Conservation (phyloP, 2,329 filamentous ascomycete species). For the Fusarium sulawesiense region DNA sequence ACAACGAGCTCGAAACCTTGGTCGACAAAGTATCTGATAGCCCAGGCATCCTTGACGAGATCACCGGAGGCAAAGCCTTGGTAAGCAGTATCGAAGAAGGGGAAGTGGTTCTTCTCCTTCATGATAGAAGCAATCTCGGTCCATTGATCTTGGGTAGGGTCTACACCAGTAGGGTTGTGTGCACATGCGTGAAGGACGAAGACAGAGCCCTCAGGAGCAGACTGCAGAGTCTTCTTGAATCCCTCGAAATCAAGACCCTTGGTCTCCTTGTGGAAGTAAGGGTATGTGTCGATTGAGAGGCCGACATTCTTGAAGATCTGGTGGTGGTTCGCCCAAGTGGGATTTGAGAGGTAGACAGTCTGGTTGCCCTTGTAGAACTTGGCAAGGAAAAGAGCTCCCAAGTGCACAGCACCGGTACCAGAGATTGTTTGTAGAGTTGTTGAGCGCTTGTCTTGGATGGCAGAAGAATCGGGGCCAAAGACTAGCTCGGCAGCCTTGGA, state of each 20-base stretch:
- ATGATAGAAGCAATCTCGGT: slow-evolving; percentile 85
- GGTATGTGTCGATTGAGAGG: slow-evolving; percentile 83
- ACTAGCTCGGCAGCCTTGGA: slow-evolving; percentile 91
- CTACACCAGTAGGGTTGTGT: slow-evolving; percentile 97
- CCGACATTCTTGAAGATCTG: slow-evolving; percentile 96
- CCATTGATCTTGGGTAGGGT: slow-evolving; percentile 95
- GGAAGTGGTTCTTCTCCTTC: slow-evolving; percentile 84
- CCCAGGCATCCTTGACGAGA: slow-evolving; percentile 84
- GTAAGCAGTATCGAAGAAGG: slow-evolving; percentile 98
- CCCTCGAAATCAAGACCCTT: slow-evolving; percentile 93
- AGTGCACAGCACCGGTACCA: slow-evolving; percentile 92
- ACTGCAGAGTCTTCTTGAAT: slow-evolving; percentile 78
- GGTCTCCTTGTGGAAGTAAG: slow-evolving; percentile 91
- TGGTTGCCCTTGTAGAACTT: slow-evolving; percentile 85
- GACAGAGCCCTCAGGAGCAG: slow-evolving; percentile 82
- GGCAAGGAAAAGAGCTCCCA: slow-evolving; percentile 92
- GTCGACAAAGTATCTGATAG: slow-evolving; percentile 93
- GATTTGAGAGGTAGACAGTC: slow-evolving; percentile 89
- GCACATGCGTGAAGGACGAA: slow-evolving; percentile 95
- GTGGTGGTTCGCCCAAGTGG: slow-evolving; percentile 98
- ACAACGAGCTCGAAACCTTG: slow-evolving; percentile 90
- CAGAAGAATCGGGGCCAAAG: slow-evolving; percentile 82
- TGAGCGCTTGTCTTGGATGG: slow-evolving; percentile 83
- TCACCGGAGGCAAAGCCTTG: slow-evolving; percentile 97
- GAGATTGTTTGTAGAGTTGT: slow-evolving; percentile 94